Conservation (phyloP, 768 basidiomycete genomes). For the Naematelia aurantialba region DNA sequence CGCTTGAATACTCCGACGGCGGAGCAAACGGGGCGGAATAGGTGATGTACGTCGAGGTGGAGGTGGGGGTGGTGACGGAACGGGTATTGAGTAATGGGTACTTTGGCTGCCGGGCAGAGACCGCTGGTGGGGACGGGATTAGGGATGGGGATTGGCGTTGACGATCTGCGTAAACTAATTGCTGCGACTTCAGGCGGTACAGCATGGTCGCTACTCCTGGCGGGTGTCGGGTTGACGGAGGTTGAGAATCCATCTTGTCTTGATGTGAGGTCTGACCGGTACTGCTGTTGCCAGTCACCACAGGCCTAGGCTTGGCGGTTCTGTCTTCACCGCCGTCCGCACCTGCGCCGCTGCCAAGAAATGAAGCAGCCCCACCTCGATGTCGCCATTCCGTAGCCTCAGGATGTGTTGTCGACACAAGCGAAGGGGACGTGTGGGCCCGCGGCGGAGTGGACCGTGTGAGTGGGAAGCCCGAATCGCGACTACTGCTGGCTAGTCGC, state of each 20-base stretch:
- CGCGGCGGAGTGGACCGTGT: too few relatives aligned
- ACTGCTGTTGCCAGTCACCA: not conserved
- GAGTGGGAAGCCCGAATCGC: too few relatives aligned
- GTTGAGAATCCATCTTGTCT: not conserved
- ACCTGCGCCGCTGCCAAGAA: conserved; percentile 2
- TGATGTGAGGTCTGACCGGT: not conserved
- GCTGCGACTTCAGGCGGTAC: not conserved
- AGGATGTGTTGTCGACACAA: not conserved
- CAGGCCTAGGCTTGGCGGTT: not conserved
- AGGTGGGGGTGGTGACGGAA: not conserved
- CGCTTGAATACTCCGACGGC: too few relatives aligned
- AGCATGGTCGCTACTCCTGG: not conserved
- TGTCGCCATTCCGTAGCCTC: conserved; percentile 10
- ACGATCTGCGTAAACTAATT: too few relatives aligned
- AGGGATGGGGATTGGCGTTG: too few relatives aligned
- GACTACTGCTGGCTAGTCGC: not conserved
- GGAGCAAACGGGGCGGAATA: not conserved
- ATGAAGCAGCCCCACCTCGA: conserved; percentile 9
- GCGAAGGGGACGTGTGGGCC: too few relatives aligned
- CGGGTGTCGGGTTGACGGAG: not conserved
- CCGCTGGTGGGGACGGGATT: too few relatives aligned
- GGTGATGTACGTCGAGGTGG: not conserved
- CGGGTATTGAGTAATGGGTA: not conserved
- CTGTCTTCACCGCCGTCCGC: conserved; percentile 6
- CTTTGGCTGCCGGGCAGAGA: not conserved